Percentiles rank a stretch among this genome's conserved stretches.
Conservation (phyloP, 2,329 filamentous ascomycete genomes). For the Nemania sp. region DNA sequence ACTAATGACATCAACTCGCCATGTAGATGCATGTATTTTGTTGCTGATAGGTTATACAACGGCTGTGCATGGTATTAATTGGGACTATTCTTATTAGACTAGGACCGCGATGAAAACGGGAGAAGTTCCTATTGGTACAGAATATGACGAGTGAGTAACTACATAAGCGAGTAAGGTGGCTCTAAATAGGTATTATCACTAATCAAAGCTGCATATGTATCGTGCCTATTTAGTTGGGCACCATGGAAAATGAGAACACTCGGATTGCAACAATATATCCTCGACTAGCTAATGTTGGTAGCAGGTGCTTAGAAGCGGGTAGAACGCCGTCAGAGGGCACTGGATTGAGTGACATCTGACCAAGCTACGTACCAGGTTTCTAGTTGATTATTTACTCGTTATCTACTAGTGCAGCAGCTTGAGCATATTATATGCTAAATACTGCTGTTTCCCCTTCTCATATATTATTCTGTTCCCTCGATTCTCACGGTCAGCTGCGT, state of each 20-base stretch:
- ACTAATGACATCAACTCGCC: no score
- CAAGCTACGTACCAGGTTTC: not conserved
- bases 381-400: no score
- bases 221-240: not conserved
- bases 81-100: no score
- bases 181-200: not conserved
- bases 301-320: not conserved
- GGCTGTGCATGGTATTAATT: no score
- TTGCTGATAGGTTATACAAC: no score
- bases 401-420: no score
- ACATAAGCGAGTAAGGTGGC: not conserved
- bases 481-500: no score
- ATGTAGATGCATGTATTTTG: no score
- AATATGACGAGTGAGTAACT: not conserved
- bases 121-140: not conserved
- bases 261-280: not conserved
- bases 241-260: not conserved
- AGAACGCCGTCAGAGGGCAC: not conserved
- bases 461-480: not conserved
- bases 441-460: not conserved
- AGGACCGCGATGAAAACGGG: no score
- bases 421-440: no score
- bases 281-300: constrained; percentile 8
- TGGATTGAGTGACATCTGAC: not conserved
- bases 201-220: not conserved